Conservation (phyloP, 1,284 basidiomycete species). For the Tylopilus orsonianus region DNA sequence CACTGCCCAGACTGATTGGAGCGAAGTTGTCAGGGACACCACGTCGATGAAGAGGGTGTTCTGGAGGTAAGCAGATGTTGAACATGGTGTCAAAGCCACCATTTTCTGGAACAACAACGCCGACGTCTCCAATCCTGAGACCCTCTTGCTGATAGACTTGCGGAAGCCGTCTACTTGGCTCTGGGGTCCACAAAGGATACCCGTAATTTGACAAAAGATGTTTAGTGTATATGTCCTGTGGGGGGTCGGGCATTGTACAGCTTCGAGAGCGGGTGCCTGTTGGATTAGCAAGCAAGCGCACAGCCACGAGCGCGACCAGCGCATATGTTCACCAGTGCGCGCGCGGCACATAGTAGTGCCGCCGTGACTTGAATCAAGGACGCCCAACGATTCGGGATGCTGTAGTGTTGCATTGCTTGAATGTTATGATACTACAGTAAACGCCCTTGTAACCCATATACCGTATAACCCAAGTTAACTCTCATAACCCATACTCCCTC, state of each 20-base stretch:
- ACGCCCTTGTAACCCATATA: no score
- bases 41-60: conserved; percentile 5
- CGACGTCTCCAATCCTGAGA: conserved; percentile 28
- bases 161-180: conserved; percentile 17
- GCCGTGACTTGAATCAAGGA: no score
- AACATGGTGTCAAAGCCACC: conserved; percentile 29
- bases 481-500: no score
- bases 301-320: no score
- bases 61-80: conserved; percentile 25
- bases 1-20: neutral
- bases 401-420: no score
- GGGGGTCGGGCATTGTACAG: neutral
- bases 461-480: no score
- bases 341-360: no score
- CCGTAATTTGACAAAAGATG: neutral
- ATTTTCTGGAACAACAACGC: neutral
- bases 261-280: neutral
- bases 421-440: no score
- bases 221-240: conserved; percentile 1
- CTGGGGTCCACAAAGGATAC: conserved; percentile 22
- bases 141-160: conserved; percentile 9
- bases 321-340: neutral
- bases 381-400: no score
- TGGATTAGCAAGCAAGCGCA: no score
- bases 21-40: conserved; percentile 12